Conservation (phyloP, 164 flowering plant genomes). For the Piper longum region DNA sequence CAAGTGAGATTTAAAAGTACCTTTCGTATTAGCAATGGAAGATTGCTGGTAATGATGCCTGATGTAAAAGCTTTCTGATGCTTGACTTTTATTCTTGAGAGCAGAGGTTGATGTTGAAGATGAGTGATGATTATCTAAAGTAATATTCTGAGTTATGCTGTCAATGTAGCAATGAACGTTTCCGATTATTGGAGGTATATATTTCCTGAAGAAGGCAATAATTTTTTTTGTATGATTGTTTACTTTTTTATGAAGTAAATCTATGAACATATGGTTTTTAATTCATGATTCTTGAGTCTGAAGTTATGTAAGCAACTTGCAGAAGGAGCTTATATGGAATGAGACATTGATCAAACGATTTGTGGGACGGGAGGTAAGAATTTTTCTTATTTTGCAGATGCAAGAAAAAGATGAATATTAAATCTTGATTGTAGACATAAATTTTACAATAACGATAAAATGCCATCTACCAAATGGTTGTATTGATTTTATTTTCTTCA, state of each 20-base stretch:
- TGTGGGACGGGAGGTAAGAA: constrained; percentile 75
- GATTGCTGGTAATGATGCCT: neutral
- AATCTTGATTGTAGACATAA: too few relatives aligned
- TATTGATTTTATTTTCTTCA: too few relatives aligned
- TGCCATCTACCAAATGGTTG: too few relatives aligned
- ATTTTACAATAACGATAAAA: too few relatives aligned
- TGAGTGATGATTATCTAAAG: constrained; percentile 19
- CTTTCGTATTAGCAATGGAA: neutral
- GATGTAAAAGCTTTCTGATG: neutral
- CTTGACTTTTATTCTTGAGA: constrained; percentile 3
- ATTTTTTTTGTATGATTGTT: neutral
- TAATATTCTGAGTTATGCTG: constrained; percentile 9
- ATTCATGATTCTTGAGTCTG: neutral
- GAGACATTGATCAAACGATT: constrained; percentile 50
- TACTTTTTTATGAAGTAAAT: neutral
- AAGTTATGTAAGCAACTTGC: neutral
- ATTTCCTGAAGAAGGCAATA: neutral
- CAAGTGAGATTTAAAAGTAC: constrained; percentile 32
- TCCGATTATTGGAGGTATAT: constrained; percentile 51
- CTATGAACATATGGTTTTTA: neutral
- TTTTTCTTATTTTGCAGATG: neutral
- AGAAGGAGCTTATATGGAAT: constrained; percentile 86
- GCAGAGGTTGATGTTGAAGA: constrained; percentile 52
- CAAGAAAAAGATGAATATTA: too few relatives aligned
- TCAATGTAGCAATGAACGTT: constrained; percentile 11